phyloP scores from a whole-genome alignment of 1,284 basidiomycete species.

The Trametes polyzona region DNA sequence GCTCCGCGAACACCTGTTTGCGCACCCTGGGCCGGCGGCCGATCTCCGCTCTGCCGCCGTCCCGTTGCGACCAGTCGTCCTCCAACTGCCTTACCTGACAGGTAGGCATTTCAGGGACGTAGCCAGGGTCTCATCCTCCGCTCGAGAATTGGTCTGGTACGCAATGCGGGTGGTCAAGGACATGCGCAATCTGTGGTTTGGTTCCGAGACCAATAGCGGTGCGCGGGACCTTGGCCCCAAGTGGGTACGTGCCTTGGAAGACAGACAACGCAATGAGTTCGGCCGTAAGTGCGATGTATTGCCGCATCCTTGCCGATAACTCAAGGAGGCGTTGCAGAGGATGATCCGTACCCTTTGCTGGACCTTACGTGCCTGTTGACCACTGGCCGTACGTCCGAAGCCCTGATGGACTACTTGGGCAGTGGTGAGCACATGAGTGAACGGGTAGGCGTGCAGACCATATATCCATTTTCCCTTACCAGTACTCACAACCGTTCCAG shows the following conservation, averaged over 20 bases:
- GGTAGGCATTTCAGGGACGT: conserved; percentile 63
- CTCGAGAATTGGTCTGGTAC: conserved; percentile 74
- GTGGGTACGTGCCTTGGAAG: conserved; percentile 69
- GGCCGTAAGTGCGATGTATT: conserved; percentile 51
- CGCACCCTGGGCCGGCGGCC: conserved; percentile 42
- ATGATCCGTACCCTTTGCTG: conserved; percentile 61
- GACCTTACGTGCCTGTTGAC: conserved; percentile 74
- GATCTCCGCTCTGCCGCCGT: conserved; percentile 20
- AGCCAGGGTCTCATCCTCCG: conserved; percentile 69
- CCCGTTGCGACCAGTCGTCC: conserved; percentile 47
- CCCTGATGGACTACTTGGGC: conserved; percentile 71
- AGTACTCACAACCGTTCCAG: conserved; percentile 41
- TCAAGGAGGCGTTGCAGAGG: conserved; percentile 44
- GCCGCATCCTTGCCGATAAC: neutral
- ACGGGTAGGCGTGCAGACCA: conserved; percentile 55
- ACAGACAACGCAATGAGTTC: conserved; percentile 63
- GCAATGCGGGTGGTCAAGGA: conserved; percentile 69
- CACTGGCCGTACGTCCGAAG: conserved; percentile 69
- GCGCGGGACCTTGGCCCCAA: conserved; percentile 73
- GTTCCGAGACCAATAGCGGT: conserved; percentile 63
- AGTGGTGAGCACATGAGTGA: conserved; percentile 81
- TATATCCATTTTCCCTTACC: conserved; percentile 2
- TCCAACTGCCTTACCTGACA: conserved; percentile 62
- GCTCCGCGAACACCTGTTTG: conserved; percentile 46
- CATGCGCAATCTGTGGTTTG: conserved; percentile 72